These are phyloP conservation scores for Lachancea dasiensis DNA, from an alignment of 805 yeast species.

Conservation along the genomic window DNA sequence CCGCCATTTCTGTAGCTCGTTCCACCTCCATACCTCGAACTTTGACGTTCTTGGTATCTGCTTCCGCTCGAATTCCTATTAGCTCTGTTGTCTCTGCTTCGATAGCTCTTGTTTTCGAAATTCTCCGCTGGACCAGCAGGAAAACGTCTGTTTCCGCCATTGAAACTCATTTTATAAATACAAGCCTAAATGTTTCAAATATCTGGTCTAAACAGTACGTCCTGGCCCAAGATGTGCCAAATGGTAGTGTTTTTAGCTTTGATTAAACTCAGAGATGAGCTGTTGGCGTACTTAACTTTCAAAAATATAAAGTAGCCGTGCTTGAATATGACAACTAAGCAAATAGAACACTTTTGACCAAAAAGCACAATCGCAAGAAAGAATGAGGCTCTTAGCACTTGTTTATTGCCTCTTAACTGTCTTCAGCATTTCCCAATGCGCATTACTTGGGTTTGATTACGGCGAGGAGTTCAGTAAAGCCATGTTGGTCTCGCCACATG, in stretches of 20 bases:
- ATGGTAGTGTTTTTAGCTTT: no score
- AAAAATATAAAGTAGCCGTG: not conserved
- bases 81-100: constrained; percentile 8
- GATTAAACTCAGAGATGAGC: not conserved
- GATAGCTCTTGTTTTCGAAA: not conserved
- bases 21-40: constrained; percentile 7
- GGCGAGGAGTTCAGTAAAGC: constrained; percentile 88
- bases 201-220: no score
- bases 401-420: not conserved
- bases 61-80: constrained; percentile 1
- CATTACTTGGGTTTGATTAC: constrained; percentile 73
- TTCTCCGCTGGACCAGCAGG: constrained; percentile 4
- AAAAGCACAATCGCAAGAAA: not conserved
- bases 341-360: not conserved
- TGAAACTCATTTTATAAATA: not conserved
- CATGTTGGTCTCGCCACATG: constrained; percentile 82
- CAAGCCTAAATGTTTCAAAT: not conserved
- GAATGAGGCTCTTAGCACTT: constrained; percentile 1
- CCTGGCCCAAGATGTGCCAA: no score
- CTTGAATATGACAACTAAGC: not conserved
- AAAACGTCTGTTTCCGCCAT: constrained; percentile 3
- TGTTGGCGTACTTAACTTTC: no score
- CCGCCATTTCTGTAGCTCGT: constrained; percentile 1
- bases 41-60: constrained; percentile 2
- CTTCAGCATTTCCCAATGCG: not conserved